A percentile compares a stretch with the other conserved stretches of the same genome.
Conservation (phyloP, 352 stramenopile species). For the Phytophthora cactorum region DNA sequence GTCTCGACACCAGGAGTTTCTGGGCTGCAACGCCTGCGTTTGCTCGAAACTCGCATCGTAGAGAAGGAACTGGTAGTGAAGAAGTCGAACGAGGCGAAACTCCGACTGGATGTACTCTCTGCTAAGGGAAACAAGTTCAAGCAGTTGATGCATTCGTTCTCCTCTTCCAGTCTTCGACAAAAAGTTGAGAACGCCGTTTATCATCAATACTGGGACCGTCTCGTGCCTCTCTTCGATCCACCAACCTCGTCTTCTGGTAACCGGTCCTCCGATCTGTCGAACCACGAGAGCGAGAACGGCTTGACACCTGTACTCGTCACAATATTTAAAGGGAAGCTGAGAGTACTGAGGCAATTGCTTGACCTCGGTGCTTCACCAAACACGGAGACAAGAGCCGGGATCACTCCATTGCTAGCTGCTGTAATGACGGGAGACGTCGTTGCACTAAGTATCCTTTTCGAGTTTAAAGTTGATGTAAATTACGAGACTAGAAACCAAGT, state of each 20-base stretch:
- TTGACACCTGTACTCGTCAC: constrained; percentile 57
- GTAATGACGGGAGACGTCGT: constrained; percentile 59
- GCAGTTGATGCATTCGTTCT: constrained; percentile 42
- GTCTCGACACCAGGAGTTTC: constrained; percentile 41
- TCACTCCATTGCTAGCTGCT: constrained; percentile 59
- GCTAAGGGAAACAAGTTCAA: constrained; percentile 37
- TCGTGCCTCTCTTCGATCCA: constrained; percentile 51
- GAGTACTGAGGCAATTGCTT: constrained; percentile 50
- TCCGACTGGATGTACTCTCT: constrained; percentile 54
- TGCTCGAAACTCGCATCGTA: constrained; percentile 45
- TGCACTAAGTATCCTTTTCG: constrained; percentile 48
- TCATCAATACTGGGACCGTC: constrained; percentile 43
- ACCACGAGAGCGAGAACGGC: constrained; percentile 64
- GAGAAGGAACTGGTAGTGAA: constrained; percentile 40
- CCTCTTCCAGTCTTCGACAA: constrained; percentile 31
- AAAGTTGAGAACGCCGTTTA: constrained; percentile 61
- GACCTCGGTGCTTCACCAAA: constrained; percentile 54
- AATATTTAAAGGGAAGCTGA: constrained; percentile 48
- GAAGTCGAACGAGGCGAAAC: constrained; percentile 31
- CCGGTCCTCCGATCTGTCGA: constrained; percentile 25
- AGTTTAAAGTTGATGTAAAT: constrained; percentile 48
- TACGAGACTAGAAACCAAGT: constrained; percentile 46
- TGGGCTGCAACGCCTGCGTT: constrained; percentile 34
- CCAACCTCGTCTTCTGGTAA: constrained; percentile 21
- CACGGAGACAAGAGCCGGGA: constrained; percentile 45